Evolutionary conservation across 306 rosid species (phyloP).

Genomic region (cucumber (Cucumis sativus)): DNA sequence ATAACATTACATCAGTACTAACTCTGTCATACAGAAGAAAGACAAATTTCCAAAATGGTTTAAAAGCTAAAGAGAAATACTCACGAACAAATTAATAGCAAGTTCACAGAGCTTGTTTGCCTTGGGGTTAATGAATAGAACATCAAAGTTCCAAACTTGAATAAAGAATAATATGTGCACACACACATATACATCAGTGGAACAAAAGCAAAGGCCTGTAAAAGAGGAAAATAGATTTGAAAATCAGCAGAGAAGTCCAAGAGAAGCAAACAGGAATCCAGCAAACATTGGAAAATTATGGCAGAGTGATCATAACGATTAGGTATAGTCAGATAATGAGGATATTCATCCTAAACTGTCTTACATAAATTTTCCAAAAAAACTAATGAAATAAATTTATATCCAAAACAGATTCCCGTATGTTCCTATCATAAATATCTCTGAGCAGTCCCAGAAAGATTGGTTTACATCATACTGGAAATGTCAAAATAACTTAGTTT

Average conservation of each 20-base stretch:
- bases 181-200: slow-evolving; percentile 98
- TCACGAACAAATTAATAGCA: slow-evolving; percentile 99
- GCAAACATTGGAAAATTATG: neutral
- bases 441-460: neutral
- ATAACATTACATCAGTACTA: neutral
- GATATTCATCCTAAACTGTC: neutral
- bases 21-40: neutral
- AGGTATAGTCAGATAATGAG: neutral
- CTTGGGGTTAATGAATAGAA: slow-evolving; percentile 91
- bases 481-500: neutral
- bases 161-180: slow-evolving; percentile 92
- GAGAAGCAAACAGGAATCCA: slow-evolving; percentile 1
- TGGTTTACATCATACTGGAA: neutral
- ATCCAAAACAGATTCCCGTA: neutral
- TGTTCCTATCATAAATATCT: neutral
- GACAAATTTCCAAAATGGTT: neutral
- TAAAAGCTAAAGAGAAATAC: slow-evolving; percentile 16
- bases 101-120: slow-evolving; percentile 86
- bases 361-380: neutral
- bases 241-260: slow-evolving; percentile 8
- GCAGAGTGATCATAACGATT: neutral
- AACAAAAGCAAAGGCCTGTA: slow-evolving; percentile 76
- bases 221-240: slow-evolving; percentile 20
- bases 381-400: neutral
- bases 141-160: slow-evolving; percentile 80